phyloP scores from a whole-genome alignment of 1,139 yeast genomes.

The Geotrichum aggregatum region DNA sequence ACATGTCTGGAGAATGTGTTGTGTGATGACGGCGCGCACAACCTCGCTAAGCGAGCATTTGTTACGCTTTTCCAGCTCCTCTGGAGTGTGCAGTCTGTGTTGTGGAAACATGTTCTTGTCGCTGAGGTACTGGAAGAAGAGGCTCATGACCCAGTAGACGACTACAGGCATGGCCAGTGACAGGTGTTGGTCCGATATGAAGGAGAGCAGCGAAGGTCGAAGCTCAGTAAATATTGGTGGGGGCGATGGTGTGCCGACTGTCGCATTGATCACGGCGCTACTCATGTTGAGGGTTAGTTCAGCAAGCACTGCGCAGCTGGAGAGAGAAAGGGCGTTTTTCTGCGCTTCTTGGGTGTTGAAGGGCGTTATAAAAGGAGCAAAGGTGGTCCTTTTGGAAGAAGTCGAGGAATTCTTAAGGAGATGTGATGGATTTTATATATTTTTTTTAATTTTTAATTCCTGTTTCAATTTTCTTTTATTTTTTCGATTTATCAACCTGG shows the following conservation, averaged over 20 bases:
- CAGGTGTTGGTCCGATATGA: constrained; percentile 15
- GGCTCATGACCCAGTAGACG: constrained; percentile 55
- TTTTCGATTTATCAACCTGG: too few relatives aligned
- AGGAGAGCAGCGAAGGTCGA: constrained; percentile 15
- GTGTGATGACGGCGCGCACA: constrained; percentile 72
- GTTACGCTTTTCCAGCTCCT: constrained; percentile 48
- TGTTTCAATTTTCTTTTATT: too few relatives aligned
- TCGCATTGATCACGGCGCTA: constrained; percentile 11
- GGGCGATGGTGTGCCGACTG: constrained; percentile 11
- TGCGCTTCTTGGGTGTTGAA: too few relatives aligned
- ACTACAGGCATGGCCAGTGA: constrained; percentile 14
- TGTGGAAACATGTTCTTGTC: constrained; percentile 67
- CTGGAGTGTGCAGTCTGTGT: constrained; percentile 75
- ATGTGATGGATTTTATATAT: too few relatives aligned
- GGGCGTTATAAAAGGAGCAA: too few relatives aligned
- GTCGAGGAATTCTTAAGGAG: too few relatives aligned
- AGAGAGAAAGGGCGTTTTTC: not conserved
- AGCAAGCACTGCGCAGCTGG: not conserved
- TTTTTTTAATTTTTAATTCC: too few relatives aligned
- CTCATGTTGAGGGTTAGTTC: too few relatives aligned
- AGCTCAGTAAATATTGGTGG: constrained; percentile 14
- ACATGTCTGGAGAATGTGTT: constrained; percentile 75
- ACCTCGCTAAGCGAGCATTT: constrained; percentile 69
- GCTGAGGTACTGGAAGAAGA: constrained; percentile 72
- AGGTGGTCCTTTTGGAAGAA: too few relatives aligned